Evolutionary conservation across 371 early-diverging fungal species (phyloP), one percentile per base, ranked within the genome.

Genomic region (Gilbertella persicaria): DNA sequence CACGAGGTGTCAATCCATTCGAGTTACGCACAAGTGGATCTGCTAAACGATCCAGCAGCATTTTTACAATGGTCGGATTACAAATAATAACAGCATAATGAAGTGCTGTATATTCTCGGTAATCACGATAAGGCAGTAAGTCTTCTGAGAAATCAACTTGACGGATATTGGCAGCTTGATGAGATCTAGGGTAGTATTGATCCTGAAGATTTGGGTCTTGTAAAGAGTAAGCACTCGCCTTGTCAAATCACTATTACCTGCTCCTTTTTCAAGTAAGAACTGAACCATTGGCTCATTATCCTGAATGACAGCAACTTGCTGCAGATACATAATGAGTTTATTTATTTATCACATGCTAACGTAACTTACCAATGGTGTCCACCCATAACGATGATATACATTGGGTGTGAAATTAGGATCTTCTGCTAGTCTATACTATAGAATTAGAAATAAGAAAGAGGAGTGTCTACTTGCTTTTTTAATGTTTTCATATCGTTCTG

Each of bases 71-170:
- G 12, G 58, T 50, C 5, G 75, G 60, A 26, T 80, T 82, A 12
- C 88, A 85, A 45, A 79, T 81, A 52, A 80, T 75, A 25, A 82
- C 82, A 5, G 89, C 88, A 48, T 85, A 67, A 48, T 85, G 86
- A 40, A 89, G 73, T 0, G 91, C 81, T 0, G 81, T 83, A 29
- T 73, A 78, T 16, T 77, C 71, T 33, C 78, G 56, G 55, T 77
- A 77, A 28, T 77, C 78, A 17, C 78, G 62, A 30, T 73, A 77
- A 9, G 78, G 78, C 28, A 73, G 35, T 5, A 77, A 33, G n/a
- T 77, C 78, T 36, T 66, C 64, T 9, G 71, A 73, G 28, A 77
- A 77, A 37, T 77, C 78, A 0, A 58, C 60, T 38, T 77, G 73
- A 7, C 78, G 63, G 2, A 65, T 55, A 33, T 69, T 66, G 10